Evolutionary conservation across 768 basidiomycete species (phyloP).

Genomic region (Suillus tomentosus): DNA sequence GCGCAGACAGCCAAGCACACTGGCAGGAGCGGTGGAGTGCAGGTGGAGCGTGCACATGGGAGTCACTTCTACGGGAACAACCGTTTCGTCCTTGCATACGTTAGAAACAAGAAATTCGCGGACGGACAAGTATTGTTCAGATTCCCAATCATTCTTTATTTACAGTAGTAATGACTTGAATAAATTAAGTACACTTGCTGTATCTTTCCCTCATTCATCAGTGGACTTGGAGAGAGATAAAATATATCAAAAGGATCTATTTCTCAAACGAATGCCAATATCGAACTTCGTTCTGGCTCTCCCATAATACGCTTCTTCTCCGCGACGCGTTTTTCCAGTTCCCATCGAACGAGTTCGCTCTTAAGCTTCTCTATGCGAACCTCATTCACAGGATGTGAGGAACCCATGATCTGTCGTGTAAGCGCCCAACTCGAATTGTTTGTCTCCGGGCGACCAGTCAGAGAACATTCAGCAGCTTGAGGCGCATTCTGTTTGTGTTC

Average conservation of each 20-base stretch:
- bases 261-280: conserved; percentile 6
- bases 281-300: conserved; percentile 20
- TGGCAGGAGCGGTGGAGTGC: no score
- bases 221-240: no score
- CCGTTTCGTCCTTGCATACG: no score
- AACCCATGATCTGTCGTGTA: conserved; percentile 35
- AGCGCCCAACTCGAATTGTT: conserved; percentile 20
- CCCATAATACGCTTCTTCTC: conserved; percentile 24
- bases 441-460: conserved; percentile 17
- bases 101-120: no score
- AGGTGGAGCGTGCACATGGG: no score
- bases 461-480: conserved; percentile 24
- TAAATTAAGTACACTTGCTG: no score
- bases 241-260: not conserved
- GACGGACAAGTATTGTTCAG: no score
- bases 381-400: conserved; percentile 47
- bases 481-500: conserved; percentile 48
- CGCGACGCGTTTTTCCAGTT: conserved; percentile 35
- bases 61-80: no score
- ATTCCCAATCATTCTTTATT: no score
- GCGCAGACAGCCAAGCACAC: no score
- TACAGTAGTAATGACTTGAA: no score
- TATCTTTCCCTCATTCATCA: no score
- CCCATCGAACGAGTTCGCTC: conserved; percentile 50
- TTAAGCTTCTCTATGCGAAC: conserved; percentile 43